Evolutionary conservation across 106 monocot genomes (phyloP).

Genomic region (Acorus gramineus): DNA sequence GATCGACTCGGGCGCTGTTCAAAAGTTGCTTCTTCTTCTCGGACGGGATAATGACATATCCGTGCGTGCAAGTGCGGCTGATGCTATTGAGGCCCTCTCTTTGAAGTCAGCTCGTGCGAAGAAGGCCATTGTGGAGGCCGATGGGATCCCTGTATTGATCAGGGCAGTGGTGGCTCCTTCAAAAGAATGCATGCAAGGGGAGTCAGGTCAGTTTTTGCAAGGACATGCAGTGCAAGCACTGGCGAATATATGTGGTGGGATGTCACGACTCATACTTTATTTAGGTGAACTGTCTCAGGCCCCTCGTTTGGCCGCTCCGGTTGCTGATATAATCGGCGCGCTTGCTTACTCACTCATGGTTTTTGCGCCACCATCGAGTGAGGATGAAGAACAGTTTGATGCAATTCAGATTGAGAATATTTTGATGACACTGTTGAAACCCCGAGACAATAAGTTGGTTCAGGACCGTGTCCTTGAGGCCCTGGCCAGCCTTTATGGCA

Average conservation of each 20-base stretch:
- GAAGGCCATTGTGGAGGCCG: constrained; percentile 62
- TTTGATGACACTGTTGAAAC: constrained; percentile 45
- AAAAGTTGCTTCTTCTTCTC: constrained; percentile 45
- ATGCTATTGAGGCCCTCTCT: constrained; percentile 69
- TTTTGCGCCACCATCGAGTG: constrained; percentile 19
- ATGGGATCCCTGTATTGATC: constrained; percentile 58
- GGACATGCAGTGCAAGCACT: constrained; percentile 48
- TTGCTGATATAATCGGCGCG: constrained; percentile 64
- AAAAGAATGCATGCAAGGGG: constrained; percentile 73
- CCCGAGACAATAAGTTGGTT: constrained; percentile 40
- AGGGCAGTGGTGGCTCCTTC: constrained; percentile 65
- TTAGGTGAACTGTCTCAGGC: constrained; percentile 46
- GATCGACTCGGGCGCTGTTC: constrained; percentile 52
- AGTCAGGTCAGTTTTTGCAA: constrained; percentile 50
- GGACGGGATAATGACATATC: constrained; percentile 58
- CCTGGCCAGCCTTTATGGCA: constrained; percentile 65
- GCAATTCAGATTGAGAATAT: constrained; percentile 42
- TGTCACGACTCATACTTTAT: constrained; percentile 52
- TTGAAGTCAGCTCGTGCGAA: constrained; percentile 55
- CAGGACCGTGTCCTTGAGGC: constrained; percentile 73
- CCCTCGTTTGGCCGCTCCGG: constrained; percentile 29
- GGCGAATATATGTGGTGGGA: constrained; percentile 68
- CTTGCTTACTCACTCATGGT: constrained; percentile 71
- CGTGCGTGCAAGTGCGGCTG: constrained; percentile 69
- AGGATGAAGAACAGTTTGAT: constrained; percentile 44